These are phyloP conservation scores for Annulohypoxylon nitens DNA, from an alignment of 495 filamentous ascomycete species.

Conservation along the genomic window DNA sequence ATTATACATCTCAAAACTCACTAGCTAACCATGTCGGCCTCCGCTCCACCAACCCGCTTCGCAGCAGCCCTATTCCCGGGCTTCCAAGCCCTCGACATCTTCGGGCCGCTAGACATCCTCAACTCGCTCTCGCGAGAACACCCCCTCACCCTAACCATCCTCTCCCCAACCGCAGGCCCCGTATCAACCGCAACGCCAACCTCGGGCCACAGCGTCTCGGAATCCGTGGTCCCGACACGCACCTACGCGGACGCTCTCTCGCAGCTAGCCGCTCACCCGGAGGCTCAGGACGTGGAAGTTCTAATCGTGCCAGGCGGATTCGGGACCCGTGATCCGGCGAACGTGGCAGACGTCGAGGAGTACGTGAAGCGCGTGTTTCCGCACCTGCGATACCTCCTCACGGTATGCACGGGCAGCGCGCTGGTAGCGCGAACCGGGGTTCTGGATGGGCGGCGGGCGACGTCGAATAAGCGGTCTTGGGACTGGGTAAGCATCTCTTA, in stretches of 20 bases:
- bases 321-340: slow-evolving; percentile 61
- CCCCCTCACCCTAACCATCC: slow-evolving; percentile 60
- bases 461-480: slow-evolving; percentile 66
- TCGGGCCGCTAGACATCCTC: slow-evolving; percentile 73
- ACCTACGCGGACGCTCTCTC: slow-evolving; percentile 60
- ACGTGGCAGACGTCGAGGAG: slow-evolving; percentile 54
- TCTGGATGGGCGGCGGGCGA: slow-evolving; percentile 70
- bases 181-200: slow-evolving; percentile 49
- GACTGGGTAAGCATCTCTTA: slow-evolving; percentile 46
- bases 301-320: slow-evolving; percentile 75
- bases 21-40: neutral
- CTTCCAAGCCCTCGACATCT: slow-evolving; percentile 66
- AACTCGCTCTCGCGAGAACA: slow-evolving; percentile 63
- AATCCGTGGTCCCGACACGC: slow-evolving; percentile 71
- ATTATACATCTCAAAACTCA: neutral
- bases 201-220: slow-evolving; percentile 52
- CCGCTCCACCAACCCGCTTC: slow-evolving; percentile 46
- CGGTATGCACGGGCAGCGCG: slow-evolving; percentile 71
- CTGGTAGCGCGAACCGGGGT: slow-evolving; percentile 68
- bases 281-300: slow-evolving; percentile 68
- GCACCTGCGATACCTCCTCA: slow-evolving; percentile 67
- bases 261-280: no score
- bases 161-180: slow-evolving; percentile 67
- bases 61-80: slow-evolving; percentile 60
- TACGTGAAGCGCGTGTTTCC: slow-evolving; percentile 63